Evolutionary conservation across 2,329 filamentous ascomycete species (phyloP).

Genomic region (Sclerotinia sclerotiorum): DNA sequence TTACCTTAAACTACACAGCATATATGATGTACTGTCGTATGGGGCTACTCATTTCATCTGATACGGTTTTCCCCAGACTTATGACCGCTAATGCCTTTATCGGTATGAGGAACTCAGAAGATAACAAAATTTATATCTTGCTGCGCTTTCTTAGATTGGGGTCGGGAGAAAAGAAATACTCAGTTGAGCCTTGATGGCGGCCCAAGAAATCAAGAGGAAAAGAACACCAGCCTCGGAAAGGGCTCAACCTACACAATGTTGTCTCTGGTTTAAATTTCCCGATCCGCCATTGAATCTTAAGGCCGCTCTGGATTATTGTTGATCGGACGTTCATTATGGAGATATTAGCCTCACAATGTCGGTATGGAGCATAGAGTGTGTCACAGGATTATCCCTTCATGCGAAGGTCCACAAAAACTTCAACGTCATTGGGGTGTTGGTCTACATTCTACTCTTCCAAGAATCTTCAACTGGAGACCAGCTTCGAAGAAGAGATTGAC

Average conservation of each 20-base stretch:
- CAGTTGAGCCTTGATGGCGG: neutral
- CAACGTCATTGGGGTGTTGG: neutral
- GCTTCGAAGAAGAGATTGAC: neutral
- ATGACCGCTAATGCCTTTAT: no score
- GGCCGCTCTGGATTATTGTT: neutral
- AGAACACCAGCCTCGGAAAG: neutral
- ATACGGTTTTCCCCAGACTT: neutral
- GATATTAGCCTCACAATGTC: neutral
- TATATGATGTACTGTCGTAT: neutral
- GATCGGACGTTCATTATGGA: neutral
- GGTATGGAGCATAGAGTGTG: neutral
- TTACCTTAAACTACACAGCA: neutral
- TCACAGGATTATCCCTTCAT: neutral
- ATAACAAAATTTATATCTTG: neutral
- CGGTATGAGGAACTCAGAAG: no score
- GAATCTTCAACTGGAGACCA: neutral
- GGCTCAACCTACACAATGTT: neutral
- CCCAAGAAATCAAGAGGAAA: neutral
- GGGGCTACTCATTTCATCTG: neutral
- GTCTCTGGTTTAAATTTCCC: neutral
- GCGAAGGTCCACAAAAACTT: slow-evolving; percentile 7
- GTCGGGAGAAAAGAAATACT: no score
- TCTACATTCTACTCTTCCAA: neutral
- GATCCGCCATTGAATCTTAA: neutral
- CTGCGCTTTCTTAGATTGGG: neutral